Conservation (phyloP, 345 rosid genomes). For the Melaleuca quinquenervia region DNA sequence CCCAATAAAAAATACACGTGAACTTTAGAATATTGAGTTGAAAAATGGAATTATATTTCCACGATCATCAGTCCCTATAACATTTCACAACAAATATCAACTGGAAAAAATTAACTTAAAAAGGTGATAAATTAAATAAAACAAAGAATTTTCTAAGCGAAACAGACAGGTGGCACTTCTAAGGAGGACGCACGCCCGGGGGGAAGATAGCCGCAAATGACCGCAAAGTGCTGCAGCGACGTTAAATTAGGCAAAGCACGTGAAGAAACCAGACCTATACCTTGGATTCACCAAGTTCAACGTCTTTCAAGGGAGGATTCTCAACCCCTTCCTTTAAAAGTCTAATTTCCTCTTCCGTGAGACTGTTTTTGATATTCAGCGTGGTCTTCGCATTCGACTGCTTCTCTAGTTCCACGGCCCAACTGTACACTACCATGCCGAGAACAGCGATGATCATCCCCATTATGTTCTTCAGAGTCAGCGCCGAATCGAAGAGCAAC, state of each 20-base stretch:
- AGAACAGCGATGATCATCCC: constrained; percentile 75
- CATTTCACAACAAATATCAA: not conserved
- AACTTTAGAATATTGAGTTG: not conserved
- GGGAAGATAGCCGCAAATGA: not conserved
- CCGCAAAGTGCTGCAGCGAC: not conserved
- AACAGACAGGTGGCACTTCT: not conserved
- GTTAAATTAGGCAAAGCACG: not conserved
- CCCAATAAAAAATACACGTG: not conserved
- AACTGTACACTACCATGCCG: constrained; percentile 91
- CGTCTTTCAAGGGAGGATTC: constrained; percentile 32
- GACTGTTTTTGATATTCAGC: constrained; percentile 35
- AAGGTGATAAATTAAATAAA: not conserved
- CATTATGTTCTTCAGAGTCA: constrained; percentile 76
- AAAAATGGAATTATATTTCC: not conserved
- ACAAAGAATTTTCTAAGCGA: not conserved
- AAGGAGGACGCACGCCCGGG: not conserved
- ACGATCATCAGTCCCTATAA: not conserved
- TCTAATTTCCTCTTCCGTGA: constrained; percentile 74
- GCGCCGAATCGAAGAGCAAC: constrained; percentile 80
- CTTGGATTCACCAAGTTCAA: constrained; percentile 15
- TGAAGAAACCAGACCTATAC: not conserved
- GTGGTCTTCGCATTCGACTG: constrained; percentile 9
- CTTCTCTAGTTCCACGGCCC: constrained; percentile 89
- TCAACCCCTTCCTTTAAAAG: constrained; percentile 72
- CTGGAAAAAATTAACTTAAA: not conserved